Evolutionary conservation across 1,139 yeast genomes (phyloP), one percentile per base, ranked within the genome.

Genomic region (Yamadazyma membranifaciens): DNA sequence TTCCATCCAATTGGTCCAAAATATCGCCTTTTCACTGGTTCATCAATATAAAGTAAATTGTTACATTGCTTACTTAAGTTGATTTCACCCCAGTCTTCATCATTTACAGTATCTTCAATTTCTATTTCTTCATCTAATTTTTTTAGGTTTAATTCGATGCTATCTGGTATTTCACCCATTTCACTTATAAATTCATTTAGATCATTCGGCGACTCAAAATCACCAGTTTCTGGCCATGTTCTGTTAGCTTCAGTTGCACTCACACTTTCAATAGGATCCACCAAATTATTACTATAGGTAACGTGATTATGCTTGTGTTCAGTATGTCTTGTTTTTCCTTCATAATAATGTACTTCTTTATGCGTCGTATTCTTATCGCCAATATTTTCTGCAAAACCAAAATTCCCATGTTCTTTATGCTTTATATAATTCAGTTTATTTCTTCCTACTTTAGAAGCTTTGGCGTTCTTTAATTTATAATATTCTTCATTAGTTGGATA

Each of bases 1-100:
- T 59, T 48, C 71, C 73, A 66, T 10, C 65, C 54, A 25, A 67
- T 55, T 1, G 72, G 72, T 1, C 72, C 72, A 43, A 54, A 59
- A 40, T 57, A 54, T 27, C 54, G 45, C 43, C 61, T 46, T 17
- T 31, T 36, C 14, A 3, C 13, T 5, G 38, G 36, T 10, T 31
- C 35, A 11, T 42, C 36, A 10, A 15, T 15, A 25, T 25, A 25
- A 16, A 14, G 20, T 12, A 29, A 11, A n/a, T 13, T 20, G 9
- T 33, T 14, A 33, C 24, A 33, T 33, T 33, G 35, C 9, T 22
- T 14, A 5, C 13, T 9, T 13, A 33, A 12, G 20, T 13, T 14
- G 11, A 33, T 22, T 20, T 32, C 26, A 22, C 12, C 27, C 14
- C 14, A n/a, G 3, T 16, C 15, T 10, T 22, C 27, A 14, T 22